Evolutionary conservation across 345 rosid genomes (phyloP).

Genomic region (Populus alba): DNA sequence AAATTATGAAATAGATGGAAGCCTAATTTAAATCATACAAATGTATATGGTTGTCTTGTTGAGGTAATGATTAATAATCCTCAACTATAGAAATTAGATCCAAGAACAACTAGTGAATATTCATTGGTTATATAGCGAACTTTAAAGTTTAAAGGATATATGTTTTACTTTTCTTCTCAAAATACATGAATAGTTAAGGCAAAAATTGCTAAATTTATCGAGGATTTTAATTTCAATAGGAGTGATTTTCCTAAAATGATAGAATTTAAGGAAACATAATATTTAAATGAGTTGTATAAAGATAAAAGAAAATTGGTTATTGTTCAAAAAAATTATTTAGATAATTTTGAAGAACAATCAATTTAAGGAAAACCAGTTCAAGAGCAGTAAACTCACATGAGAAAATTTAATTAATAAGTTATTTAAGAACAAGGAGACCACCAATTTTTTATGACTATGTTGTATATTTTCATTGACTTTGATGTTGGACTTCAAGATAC

Average conservation of each 20-base stretch:
- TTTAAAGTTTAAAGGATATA: not conserved
- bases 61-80: not conserved
- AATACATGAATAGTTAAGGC: not conserved
- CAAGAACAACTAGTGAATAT: not conserved
- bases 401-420: no score
- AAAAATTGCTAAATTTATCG: not conserved
- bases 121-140: not conserved
- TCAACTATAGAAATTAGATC: not conserved
- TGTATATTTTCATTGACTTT: no score
- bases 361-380: no score
- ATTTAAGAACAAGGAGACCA: not conserved
- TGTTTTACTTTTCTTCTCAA: not conserved
- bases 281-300: no score
- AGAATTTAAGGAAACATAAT: no score
- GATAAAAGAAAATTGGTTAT: no score
- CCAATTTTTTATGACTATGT: no score
- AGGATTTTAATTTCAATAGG: not conserved
- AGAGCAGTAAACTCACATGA: not conserved
- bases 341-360: no score
- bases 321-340: no score
- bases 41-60: no score
- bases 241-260: no score
- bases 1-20: not conserved
- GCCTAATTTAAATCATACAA: not conserved
- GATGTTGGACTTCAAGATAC: not conserved